phyloP scores from a whole-genome alignment of 73 alveolate species.

The Paramecium biaurelia region DNA sequence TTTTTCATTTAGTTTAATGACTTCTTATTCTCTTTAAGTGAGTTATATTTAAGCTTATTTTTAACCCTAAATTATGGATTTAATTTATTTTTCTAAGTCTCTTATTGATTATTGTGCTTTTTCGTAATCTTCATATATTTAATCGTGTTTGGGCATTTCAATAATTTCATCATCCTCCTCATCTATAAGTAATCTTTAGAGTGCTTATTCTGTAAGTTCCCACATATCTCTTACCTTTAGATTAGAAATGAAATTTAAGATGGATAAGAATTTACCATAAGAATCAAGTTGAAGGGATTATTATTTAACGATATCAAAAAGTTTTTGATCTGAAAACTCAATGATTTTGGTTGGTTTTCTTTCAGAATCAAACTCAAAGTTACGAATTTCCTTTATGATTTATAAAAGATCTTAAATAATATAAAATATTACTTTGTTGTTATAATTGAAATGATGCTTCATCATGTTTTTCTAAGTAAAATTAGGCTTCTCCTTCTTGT shows the following conservation, averaged over 20 bases:
- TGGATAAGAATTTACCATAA: not conserved
- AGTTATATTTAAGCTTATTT: not conserved
- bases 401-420: not conserved
- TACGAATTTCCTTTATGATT: not conserved
- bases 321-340: not conserved
- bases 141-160: not conserved
- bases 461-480: not conserved
- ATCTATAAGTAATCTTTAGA: not conserved
- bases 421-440: not conserved
- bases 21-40: not conserved
- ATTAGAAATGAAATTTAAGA: not conserved
- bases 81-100: not conserved
- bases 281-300: not conserved
- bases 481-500: not conserved
- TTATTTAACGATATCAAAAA: not conserved
- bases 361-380: not conserved
- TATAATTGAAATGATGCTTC: not conserved
- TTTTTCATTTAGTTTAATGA: not conserved
- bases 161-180: constrained; percentile 14
- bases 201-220: not conserved
- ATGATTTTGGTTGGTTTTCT: not conserved
- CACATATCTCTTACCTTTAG: not conserved
- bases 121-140: not conserved
- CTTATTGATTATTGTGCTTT: not conserved
- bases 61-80: not conserved